Percentiles rank a stretch among this genome's conserved stretches.
These are phyloP conservation scores for Trematosphaeria pertusa DNA, from an alignment of 2,329 filamentous ascomycete genomes.

Conservation along the genomic window DNA sequence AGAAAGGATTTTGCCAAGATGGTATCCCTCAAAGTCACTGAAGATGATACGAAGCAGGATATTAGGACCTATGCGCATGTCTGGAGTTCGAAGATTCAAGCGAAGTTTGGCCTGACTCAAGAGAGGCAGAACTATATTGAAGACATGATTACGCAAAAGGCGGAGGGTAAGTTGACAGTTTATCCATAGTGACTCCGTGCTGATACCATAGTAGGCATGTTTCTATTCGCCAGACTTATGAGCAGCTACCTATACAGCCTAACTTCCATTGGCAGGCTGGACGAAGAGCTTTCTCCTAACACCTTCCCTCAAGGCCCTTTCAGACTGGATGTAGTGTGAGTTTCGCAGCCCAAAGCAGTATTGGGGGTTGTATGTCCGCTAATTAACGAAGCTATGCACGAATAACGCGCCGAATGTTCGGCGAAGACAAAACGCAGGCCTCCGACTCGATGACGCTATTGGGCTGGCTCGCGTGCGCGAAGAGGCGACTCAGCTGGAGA, in stretches of 20 bases:
- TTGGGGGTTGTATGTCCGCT: background rate
- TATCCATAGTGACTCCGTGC: background rate
- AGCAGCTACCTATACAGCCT: slow-evolving; percentile 25
- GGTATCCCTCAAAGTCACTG: slow-evolving; percentile 4
- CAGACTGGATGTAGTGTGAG: background rate
- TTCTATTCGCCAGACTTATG: slow-evolving; percentile 31
- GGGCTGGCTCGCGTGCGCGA: slow-evolving; percentile 50
- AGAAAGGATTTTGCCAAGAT: slow-evolving; percentile 23
- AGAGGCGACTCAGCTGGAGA: slow-evolving; percentile 48
- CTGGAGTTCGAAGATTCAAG: slow-evolving; percentile 20
- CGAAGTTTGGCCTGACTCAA: slow-evolving; percentile 22
- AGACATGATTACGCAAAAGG: slow-evolving; percentile 4
- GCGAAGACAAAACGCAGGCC: slow-evolving; percentile 23
- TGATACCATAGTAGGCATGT: slow-evolving; percentile 23
- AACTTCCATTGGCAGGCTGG: background rate
- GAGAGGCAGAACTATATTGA: slow-evolving; percentile 2
- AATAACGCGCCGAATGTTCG: slow-evolving; percentile 3
- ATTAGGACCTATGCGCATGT: slow-evolving; percentile 34
- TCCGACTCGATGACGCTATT: slow-evolving; percentile 40
- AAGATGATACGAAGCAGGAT: slow-evolving; percentile 28
- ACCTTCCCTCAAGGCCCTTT: slow-evolving; percentile 4
- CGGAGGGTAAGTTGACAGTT: slow-evolving; percentile 2
- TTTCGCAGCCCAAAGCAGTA: background rate
- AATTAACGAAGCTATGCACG: slow-evolving; percentile 6
- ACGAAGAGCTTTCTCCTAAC: slow-evolving; percentile 5